Conservation (phyloP, 2,329 filamentous ascomycete genomes). For the Ophiocordyceps camponoti-leonardi region DNA sequence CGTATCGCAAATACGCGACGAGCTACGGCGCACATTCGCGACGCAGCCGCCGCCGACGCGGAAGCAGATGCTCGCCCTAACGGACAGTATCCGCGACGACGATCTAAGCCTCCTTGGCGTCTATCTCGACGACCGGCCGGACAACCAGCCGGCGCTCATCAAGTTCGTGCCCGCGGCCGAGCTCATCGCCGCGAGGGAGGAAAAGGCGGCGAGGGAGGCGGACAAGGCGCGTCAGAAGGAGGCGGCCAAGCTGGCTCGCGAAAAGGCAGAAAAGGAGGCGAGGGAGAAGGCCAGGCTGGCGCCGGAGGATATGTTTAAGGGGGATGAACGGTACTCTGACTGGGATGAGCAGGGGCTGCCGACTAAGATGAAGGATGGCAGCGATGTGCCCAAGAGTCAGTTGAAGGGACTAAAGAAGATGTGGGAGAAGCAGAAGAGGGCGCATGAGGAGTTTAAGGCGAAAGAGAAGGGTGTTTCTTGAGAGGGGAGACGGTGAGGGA, state of each 20-base stretch:
- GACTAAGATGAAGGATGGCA: conserved; percentile 57
- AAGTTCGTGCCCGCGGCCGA: conserved; percentile 42
- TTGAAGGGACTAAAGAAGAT: conserved; percentile 75
- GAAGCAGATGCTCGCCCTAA: conserved; percentile 59
- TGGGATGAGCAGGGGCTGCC: conserved; percentile 79
- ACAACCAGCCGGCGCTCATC: conserved; percentile 52
- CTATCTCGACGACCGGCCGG: conserved; percentile 71
- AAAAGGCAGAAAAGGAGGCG: conserved; percentile 34
- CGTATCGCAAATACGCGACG: conserved; percentile 40
- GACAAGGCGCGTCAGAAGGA: conserved; percentile 41
- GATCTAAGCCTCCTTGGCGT: conserved; percentile 70
- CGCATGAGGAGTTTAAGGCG: conserved; percentile 40
- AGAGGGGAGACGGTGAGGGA: background rate
- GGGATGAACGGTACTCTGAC: conserved; percentile 43
- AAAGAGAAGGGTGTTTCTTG: background rate
- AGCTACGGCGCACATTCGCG: conserved; percentile 38
- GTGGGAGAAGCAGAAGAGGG: conserved; percentile 81
- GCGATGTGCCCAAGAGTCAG: conserved; percentile 64
- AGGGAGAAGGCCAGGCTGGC: conserved; percentile 38
- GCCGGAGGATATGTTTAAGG: conserved; percentile 38
- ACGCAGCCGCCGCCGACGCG: conserved; percentile 31
- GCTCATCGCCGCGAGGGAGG: conserved; percentile 38
- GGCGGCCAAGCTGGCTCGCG: conserved; percentile 30
- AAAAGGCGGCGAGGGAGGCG: conserved; percentile 41
- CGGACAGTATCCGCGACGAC: conserved; percentile 64